phyloP scores from a whole-genome alignment of 1,284 basidiomycete species.

The Trichosporon faecale region DNA sequence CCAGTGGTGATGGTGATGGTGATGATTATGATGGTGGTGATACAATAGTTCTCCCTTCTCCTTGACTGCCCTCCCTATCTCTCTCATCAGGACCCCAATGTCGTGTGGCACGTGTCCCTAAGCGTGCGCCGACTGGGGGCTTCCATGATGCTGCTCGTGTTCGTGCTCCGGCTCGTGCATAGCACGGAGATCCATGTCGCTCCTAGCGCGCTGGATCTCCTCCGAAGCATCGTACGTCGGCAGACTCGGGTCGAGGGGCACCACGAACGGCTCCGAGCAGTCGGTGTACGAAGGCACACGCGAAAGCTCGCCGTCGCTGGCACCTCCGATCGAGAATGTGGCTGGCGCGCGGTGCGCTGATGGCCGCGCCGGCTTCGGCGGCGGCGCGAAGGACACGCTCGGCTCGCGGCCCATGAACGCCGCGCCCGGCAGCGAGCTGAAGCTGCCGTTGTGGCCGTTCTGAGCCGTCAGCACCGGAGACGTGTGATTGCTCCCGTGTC shows the following conservation, averaged over 20 bases:
- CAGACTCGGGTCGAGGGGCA: slow-evolving; percentile 72
- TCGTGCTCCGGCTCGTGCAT: not conserved
- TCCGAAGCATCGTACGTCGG: slow-evolving; percentile 74
- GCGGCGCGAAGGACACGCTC: slow-evolving; percentile 17
- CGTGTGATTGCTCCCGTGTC: not conserved
- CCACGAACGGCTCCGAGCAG: slow-evolving; percentile 56
- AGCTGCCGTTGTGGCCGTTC: slow-evolving; percentile 17
- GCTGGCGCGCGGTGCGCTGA: not conserved
- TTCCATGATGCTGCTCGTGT: not conserved
- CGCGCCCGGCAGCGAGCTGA: slow-evolving; percentile 21
- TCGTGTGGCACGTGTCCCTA: not conserved
- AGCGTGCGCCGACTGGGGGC: not conserved
- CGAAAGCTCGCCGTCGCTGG: slow-evolving; percentile 31
- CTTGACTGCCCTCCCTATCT: not conserved
- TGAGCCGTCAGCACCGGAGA: slow-evolving; percentile 12
- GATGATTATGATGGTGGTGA: not conserved
- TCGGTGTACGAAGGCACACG: slow-evolving; percentile 75
- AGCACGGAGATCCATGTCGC: slow-evolving; percentile 11
- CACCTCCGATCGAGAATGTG: not conserved
- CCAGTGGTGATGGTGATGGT: not conserved
- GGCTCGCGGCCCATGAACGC: slow-evolving; percentile 11
- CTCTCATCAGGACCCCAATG: not conserved
- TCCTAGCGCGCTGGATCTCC: slow-evolving; percentile 16
- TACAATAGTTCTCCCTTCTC: not conserved
- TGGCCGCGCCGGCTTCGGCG: slow-evolving; percentile 1